Base-by-base conservation (phyloP, 148 eudicot species). In the Pouteria glomerata region DNA sequence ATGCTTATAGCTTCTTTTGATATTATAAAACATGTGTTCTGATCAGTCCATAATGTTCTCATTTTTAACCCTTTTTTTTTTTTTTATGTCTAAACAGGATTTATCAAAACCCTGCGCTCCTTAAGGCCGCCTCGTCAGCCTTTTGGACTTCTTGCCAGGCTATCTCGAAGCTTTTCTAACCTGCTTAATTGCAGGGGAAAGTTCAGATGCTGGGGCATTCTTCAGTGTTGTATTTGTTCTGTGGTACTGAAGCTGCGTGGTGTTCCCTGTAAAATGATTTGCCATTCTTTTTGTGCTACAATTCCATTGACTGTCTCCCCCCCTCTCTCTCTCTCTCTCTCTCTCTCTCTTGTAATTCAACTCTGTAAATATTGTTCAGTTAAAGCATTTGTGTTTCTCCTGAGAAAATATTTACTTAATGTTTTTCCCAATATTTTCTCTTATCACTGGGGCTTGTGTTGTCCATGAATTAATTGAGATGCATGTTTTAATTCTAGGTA, bases 131-230 rank as follows among this genome's bases (percentile, higher is more conserved):
- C 69, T 85, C 98, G 39, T 78, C 97, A 13, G 98, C 98, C 24
- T 95, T 95, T 87, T 95, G 97, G 97, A 88, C 93, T 51, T 95
- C 98, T 13, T 95, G 93, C 70, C 83, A 78, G 58, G 90, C 91
- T 26, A 84, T 95, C 78, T 95, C 98, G 0, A 95, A 85, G 87
- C 85, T 95, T 41, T 84, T 95, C 78, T 95, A 75, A 82, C 64
- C 68, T 65, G 66, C 66, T 50, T 21, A 31, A n/a, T n/a, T n/a
- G 48, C 50, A 35, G 68, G 57, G 69, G 42, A 59, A 63, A 69
- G 71, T 19, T 16, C 53, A 48, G n/a, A n/a, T n/a, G n/a, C 21
- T 66, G 70, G n/a, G n/a, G n/a, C n/a, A n/a, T n/a, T n/a, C n/a
- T n/a, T n/a, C n/a, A n/a, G n/a, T n/a, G n/a, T n/a, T n/a, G n/a